Evolutionary conservation across 2,329 filamentous ascomycete genomes (phyloP).

Genomic region (Talaromyces sp.): DNA sequence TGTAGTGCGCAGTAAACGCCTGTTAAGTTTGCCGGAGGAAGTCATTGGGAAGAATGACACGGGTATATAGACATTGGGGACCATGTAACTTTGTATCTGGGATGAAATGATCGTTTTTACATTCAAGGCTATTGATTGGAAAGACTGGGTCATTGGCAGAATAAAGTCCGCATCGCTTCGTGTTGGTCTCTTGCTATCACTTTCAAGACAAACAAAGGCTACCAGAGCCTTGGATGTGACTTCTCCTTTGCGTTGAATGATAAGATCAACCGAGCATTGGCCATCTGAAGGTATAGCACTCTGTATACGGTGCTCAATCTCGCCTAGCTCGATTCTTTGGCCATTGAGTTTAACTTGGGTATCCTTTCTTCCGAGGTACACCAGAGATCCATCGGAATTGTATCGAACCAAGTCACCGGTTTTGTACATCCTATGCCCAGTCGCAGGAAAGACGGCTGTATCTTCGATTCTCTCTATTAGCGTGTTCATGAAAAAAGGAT

Average conservation of each 20-base stretch:
- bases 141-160: slow-evolving; percentile 9
- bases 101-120: slow-evolving; percentile 3
- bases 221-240: slow-evolving; percentile 10
- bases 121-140: slow-evolving; percentile 10
- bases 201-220: slow-evolving; percentile 15
- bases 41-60: slow-evolving; percentile 17
- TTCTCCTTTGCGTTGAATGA: slow-evolving; percentile 12
- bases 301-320: slow-evolving; percentile 33
- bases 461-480: not conserved
- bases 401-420: slow-evolving; percentile 31
- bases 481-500: slow-evolving; percentile 31
- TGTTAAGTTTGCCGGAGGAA: slow-evolving; percentile 18
- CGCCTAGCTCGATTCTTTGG: slow-evolving; percentile 43
- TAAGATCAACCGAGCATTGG: slow-evolving; percentile 39
- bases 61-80: slow-evolving; percentile 18
- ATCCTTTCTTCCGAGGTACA: slow-evolving; percentile 34
- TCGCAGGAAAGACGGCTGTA: slow-evolving; percentile 17
- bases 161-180: slow-evolving; percentile 24
- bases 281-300: slow-evolving; percentile 29
- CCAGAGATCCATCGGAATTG: slow-evolving; percentile 35
- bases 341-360: slow-evolving; percentile 43
- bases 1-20: slow-evolving; percentile 13
- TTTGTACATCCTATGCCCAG: slow-evolving; percentile 38
- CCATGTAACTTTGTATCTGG: slow-evolving; percentile 18
- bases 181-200: slow-evolving; percentile 25